phyloP scores from a whole-genome alignment of 2,329 filamentous ascomycete genomes.

The Aspergillus bombycis region DNA sequence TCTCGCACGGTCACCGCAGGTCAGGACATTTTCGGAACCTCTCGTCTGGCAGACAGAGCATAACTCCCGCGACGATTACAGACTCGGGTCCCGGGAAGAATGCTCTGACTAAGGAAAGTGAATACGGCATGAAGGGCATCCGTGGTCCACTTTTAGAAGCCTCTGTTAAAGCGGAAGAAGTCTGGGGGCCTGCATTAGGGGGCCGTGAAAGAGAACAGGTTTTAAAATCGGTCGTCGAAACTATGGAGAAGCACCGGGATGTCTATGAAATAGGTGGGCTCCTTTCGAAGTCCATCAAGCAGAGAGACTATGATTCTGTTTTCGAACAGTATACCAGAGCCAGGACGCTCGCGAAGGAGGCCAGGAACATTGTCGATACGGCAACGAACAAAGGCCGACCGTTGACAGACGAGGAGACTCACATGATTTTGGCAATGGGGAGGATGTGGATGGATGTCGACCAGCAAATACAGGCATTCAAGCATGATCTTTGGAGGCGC shows the following conservation, averaged over 20 bases:
- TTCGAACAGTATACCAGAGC: conserved; percentile 86
- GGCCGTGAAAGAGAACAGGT: conserved; percentile 89
- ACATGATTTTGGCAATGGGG: conserved; percentile 83
- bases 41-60: conserved; percentile 45
- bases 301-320: conserved; percentile 85
- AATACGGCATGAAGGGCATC: conserved; percentile 86
- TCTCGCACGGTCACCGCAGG: conserved; percentile 62
- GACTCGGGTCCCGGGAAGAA: conserved; percentile 75
- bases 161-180: conserved; percentile 90
- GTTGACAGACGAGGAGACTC: conserved; percentile 76
- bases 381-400: conserved; percentile 54
- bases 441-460: conserved; percentile 96
- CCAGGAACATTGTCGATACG: conserved; percentile 67
- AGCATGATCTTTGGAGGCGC: conserved; percentile 84
- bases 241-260: conserved; percentile 77
- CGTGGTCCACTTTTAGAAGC: conserved; percentile 86
- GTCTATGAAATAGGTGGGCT: conserved; percentile 79
- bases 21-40: conserved; percentile 62
- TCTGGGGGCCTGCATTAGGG: conserved; percentile 93
- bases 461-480: conserved; percentile 82
- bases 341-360: conserved; percentile 78
- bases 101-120: conserved; percentile 87
- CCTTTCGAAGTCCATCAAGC: conserved; percentile 82
- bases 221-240: conserved; percentile 74
- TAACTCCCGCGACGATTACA: conserved; percentile 40